phyloP scores from a whole-genome alignment of 169 alveolate species.

The Babesia ovis region DNA sequence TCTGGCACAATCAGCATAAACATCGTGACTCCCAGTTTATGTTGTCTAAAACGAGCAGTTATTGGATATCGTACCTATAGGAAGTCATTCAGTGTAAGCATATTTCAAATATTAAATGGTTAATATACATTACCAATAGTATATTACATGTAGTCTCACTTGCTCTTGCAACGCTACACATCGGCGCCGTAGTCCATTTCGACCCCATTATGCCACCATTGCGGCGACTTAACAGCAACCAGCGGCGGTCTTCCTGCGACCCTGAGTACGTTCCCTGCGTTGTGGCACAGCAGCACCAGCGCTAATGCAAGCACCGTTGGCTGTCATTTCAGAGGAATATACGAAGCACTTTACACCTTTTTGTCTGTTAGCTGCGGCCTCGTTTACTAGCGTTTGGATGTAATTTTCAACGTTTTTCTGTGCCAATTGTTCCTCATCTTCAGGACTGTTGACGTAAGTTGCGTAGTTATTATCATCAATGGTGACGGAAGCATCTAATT shows the following conservation, averaged over 20 bases:
- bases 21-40: not conserved
- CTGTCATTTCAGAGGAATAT: slow-evolving; percentile 81
- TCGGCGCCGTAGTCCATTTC: not conserved
- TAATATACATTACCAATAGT: not conserved
- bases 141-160: not conserved
- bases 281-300: slow-evolving; percentile 86
- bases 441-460: slow-evolving; percentile 25
- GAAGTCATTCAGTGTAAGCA: not conserved
- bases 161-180: not conserved
- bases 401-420: slow-evolving; percentile 58
- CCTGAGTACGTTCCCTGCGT: slow-evolving; percentile 58
- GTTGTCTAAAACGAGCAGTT: not conserved
- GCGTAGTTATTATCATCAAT: slow-evolving; percentile 54
- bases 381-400: slow-evolving; percentile 59
- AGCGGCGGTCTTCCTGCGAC: slow-evolving; percentile 17
- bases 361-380: slow-evolving; percentile 61
- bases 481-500: slow-evolving; percentile 25
- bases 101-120: not conserved
- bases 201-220: not conserved
- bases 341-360: slow-evolving; percentile 81
- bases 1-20: not conserved
- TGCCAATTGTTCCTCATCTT: slow-evolving; percentile 16
- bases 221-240: slow-evolving; percentile 49
- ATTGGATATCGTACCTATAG: not conserved
- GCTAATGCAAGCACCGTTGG: slow-evolving; percentile 84